Evolutionary conservation across 1,284 basidiomycete species (phyloP), one percentile per base, ranked within the genome.

Genomic region (Cutaneotrichosporon dermatis): DNA sequence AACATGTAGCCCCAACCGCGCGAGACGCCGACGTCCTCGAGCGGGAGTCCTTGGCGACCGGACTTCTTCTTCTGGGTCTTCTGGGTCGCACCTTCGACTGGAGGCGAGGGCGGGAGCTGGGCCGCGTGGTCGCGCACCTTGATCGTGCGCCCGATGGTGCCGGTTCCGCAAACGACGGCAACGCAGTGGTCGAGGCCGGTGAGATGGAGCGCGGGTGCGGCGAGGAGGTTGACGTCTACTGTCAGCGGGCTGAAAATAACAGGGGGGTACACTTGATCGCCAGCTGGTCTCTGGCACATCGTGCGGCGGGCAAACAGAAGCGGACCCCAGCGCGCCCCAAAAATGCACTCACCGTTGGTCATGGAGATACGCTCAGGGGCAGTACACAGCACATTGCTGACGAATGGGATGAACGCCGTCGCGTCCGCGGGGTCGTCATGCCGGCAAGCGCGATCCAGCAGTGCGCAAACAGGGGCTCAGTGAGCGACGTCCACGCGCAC

Each of bases 1-100:
- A 76, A 65, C 73, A 74, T 55, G 56, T 71, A 70, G 5, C 74
- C 74, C 74, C 74, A 76, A 6, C 74, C 74, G 37, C 70, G 57
- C 4, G 67, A 62, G 2, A 69, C 62, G 10, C 65, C 74, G 0
- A 74, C 68, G 58, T 74, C 73, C 43, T 69, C 68, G 15, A 76
- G 59, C 0, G 69, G 72, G 4, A 75, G 57, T 9, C 55, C 59
- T 16, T 59, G 45, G 39, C 25, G n/a, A 9, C 25, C 25, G 15
- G n/a, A 13, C 37, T 10, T 9, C 12, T 7, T 44, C 37, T 55
- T 25, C 11, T 35, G n/a, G 39, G 10, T 25, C 25, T 25, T 25
- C 25, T 25, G 25, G 25, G 25, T 25, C 25, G 25, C 16, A 11
- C 37, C 51, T 7, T 53, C 62, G 4, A 37, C 42, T 1, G 62